Evolutionary conservation across 768 basidiomycete species (phyloP).

Genomic region (Erythrobasidium yunnanense): DNA sequence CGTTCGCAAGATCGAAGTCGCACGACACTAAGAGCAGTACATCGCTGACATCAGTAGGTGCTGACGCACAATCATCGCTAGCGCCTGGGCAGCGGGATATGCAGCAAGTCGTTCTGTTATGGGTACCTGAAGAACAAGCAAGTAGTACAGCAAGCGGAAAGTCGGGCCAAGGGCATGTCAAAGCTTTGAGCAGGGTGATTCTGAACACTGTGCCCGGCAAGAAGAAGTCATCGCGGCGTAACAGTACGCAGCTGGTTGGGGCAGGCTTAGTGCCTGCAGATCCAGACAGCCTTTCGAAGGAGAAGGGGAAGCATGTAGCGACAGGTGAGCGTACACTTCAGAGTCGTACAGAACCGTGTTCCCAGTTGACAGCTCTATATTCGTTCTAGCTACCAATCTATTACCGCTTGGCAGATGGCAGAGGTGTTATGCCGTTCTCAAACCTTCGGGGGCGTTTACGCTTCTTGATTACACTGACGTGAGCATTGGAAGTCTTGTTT

Average conservation of each 20-base stretch:
- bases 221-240: neutral
- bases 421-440: slow-evolving; percentile 4
- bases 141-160: neutral
- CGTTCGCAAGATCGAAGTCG: neutral
- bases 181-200: neutral
- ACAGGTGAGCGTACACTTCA: neutral
- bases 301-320: neutral
- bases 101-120: neutral
- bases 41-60: neutral
- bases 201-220: neutral
- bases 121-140: neutral
- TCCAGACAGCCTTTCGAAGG: neutral
- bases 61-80: neutral
- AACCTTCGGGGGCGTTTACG: neutral
- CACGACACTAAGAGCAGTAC: neutral
- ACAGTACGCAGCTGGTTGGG: neutral
- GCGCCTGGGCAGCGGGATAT: neutral
- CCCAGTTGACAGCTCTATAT: neutral
- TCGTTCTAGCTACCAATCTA: neutral
- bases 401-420: slow-evolving; percentile 11
- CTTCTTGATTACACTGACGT: neutral
- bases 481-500: neutral
- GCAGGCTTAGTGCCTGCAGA: no score
- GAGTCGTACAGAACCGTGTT: neutral
- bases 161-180: neutral